Evolutionary conservation across 495 filamentous ascomycete species (phyloP), one percentile per base, ranked within the genome.

Genomic region (Chaetomium cochliodes): DNA sequence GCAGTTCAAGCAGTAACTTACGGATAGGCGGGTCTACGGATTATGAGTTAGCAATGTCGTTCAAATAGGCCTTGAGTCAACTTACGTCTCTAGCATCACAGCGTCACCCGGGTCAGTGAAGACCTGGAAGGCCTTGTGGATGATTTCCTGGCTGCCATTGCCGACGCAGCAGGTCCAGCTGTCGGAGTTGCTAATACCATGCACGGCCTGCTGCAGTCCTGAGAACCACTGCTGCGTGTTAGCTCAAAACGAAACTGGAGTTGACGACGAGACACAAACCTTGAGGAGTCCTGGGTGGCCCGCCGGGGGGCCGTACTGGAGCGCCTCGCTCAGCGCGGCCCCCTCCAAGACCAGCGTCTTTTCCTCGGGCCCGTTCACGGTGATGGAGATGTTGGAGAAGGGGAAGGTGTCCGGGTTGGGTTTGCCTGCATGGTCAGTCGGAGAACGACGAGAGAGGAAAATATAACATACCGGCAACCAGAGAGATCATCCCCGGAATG

Each of bases 41-140:
- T 26, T 0, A n/a, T n/a, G n/a, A n/a, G 23, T 51, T 26, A 50
- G 25, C 30, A 23, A 47, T 5, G 23, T n/a, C n/a, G 5, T 25
- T 16, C 30, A 6, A 39, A 26, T 20, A 51, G 1, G 2, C 25
- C 42, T n/a, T 6, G 22, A 2, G 2, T 9, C 13, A 18, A 58
- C 56, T 39, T 20, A 65, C 63, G 63, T 65, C 20, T 65, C 63
- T 13, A 65, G 49, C 26, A 65, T 50, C 47, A 65, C 58, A 3
- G 63, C 18, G 39, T 65, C 63, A 3, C 63, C 63, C 3, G 58
- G 63, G 26, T 65, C 63, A 12, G 57, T 61, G 15, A 65, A 65
- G 7, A 65, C 63, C 51, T 60, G 63, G 49, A 60, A 65, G 37
- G 63, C 63, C 41, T 65, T 65, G 63, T 65, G 63, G 18, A 65